A percentile compares a stretch with the other conserved stretches of the same genome.
These are phyloP conservation scores for Diplocarpon mali DNA, from an alignment of 2,329 filamentous ascomycete species.

Conservation along the genomic window DNA sequence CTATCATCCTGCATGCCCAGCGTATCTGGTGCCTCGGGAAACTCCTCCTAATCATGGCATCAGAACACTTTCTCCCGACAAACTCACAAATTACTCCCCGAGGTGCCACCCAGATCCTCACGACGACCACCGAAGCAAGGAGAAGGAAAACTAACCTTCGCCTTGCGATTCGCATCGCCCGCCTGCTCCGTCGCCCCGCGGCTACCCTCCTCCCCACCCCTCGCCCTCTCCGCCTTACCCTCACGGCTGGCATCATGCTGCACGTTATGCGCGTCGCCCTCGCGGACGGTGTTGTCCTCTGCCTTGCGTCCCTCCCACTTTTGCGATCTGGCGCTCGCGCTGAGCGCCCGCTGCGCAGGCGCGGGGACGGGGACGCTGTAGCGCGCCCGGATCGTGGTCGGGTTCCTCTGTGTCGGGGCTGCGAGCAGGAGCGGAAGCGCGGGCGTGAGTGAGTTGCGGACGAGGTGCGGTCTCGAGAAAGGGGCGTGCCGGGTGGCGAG, in stretches of 20 bases:
- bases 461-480: too few species aligned
- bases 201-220: conserved; percentile 21
- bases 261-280: conserved; percentile 14
- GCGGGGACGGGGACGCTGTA: background rate
- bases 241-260: conserved; percentile 29
- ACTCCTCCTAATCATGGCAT: conserved; percentile 34
- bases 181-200: conserved; percentile 10
- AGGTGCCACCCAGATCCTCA: background rate
- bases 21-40: conserved; percentile 38
- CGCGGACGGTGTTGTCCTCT: conserved; percentile 8
- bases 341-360: background rate
- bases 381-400: too few species aligned
- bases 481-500: too few species aligned
- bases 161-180: background rate
- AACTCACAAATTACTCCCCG: background rate
- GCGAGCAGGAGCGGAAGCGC: too few species aligned
- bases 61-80: conserved; percentile 6
- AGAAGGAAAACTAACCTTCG: background rate
- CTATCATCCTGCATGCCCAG: conserved; percentile 44
- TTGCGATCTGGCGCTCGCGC: background rate
- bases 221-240: conserved; percentile 31
- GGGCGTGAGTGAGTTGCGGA: too few species aligned
- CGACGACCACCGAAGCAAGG: too few species aligned
- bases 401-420: too few species aligned
- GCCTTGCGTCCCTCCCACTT: conserved; percentile 12